These are phyloP conservation scores for Acmispon strigosus DNA, from an alignment of 306 rosid species.

Conservation along the genomic window DNA sequence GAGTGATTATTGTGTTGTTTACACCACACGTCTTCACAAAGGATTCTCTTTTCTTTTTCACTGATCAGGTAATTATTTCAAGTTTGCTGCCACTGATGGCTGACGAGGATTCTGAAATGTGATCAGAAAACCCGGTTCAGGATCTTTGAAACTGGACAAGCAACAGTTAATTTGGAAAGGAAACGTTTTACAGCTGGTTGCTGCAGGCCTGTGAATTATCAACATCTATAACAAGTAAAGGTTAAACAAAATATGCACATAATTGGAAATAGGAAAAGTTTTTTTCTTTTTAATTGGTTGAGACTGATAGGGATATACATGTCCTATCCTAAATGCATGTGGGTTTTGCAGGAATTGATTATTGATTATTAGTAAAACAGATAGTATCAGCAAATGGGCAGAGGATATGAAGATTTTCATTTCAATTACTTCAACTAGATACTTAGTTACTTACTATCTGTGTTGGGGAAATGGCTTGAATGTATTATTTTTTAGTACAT, in stretches of 20 bases:
- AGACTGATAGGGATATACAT: conserved; percentile 18
- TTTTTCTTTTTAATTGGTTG: neutral
- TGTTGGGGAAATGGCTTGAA: neutral
- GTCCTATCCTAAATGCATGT: conserved; percentile 31
- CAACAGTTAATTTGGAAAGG: neutral
- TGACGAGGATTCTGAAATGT: conserved; percentile 23
- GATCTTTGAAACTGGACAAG: conserved; percentile 29
- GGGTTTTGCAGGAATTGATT: conserved; percentile 28
- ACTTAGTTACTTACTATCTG: too few relatives aligned
- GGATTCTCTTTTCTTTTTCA: neutral
- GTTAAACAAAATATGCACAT: conserved; percentile 6
- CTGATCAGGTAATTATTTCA: conserved; percentile 21
- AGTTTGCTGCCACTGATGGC: conserved; percentile 10
- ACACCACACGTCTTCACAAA: conserved; percentile 11
- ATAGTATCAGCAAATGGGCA: neutral
- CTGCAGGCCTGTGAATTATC: conserved; percentile 2
- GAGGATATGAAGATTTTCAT: neutral
- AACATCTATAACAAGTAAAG: neutral
- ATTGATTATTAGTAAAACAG: neutral
- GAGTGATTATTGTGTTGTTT: conserved; percentile 17
- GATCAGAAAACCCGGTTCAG: conserved; percentile 18
- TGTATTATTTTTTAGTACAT: neutral
- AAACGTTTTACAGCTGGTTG: conserved; percentile 14
- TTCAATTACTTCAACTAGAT: neutral
- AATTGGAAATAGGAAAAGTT: neutral